These are phyloP conservation scores for Cordyceps tenuipes DNA, from an alignment of 2,329 filamentous ascomycete genomes.

Conservation along the genomic window DNA sequence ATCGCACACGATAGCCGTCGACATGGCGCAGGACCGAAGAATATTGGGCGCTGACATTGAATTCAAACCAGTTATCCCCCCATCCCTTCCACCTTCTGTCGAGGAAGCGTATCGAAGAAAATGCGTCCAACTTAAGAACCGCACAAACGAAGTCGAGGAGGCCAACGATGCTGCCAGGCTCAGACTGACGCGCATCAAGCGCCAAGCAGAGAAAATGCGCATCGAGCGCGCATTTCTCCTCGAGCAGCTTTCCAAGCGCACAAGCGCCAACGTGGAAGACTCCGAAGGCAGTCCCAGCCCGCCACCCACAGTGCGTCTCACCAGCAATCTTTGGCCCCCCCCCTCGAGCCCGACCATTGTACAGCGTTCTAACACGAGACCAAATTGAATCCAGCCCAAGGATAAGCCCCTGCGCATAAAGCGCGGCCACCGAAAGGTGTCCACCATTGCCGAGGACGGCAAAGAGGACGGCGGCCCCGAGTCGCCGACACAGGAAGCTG, in stretches of 20 bases:
- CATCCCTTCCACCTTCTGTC: conserved; percentile 72
- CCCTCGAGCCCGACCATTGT: background rate
- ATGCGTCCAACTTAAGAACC: conserved; percentile 88
- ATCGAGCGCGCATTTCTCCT: conserved; percentile 72
- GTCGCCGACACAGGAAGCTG: conserved; percentile 1
- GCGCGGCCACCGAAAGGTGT: conserved; percentile 59
- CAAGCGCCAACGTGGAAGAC: conserved; percentile 66
- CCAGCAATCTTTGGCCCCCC: background rate
- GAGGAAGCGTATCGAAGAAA: conserved; percentile 95
- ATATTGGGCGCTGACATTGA: conserved; percentile 28
- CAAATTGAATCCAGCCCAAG: conserved; percentile 48
- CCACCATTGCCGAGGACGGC: conserved; percentile 37
- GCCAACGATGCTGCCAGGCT: conserved; percentile 78
- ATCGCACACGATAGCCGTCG: conserved; percentile 2
- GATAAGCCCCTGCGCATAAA: conserved; percentile 71
- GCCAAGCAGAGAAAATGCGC: conserved; percentile 85
- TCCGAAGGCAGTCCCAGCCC: conserved; percentile 72
- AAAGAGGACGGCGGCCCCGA: conserved; percentile 15
- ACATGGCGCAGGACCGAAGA: conserved; percentile 30
- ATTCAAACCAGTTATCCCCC: conserved; percentile 39
- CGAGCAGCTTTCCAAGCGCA: conserved; percentile 65
- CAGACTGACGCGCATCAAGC: conserved; percentile 69
- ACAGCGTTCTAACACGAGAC: conserved; percentile 12
- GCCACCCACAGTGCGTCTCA: conserved; percentile 60
- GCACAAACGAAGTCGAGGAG: conserved; percentile 84